These are phyloP conservation scores for Trifolium pratense DNA, from an alignment of 306 rosid species.

Conservation along the genomic window DNA sequence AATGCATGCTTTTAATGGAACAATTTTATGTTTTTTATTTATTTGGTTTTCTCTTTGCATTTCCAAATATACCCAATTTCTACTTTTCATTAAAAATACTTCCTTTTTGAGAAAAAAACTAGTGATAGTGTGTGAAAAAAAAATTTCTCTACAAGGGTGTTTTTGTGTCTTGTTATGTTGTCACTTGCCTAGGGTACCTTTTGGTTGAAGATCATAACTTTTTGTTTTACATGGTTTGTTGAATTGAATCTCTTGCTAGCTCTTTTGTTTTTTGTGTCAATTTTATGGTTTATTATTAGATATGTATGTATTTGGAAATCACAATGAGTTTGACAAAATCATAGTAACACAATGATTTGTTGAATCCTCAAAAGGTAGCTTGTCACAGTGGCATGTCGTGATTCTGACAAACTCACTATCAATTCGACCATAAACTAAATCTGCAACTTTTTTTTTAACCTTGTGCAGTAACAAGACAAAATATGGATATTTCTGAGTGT, in stretches of 20 bases:
- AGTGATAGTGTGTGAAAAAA: background rate
- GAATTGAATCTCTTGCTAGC: background rate
- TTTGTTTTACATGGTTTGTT: background rate
- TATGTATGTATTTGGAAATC: background rate
- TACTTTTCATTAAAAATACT: conserved; percentile 1
- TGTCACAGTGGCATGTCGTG: too few species aligned
- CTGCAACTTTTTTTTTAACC: too few species aligned
- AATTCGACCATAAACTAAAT: too few species aligned
- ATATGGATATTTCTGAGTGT: conserved; percentile 70
- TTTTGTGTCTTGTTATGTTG: background rate
- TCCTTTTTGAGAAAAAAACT: conserved; percentile 18
- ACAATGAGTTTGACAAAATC: background rate
- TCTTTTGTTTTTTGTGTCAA: background rate
- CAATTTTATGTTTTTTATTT: background rate
- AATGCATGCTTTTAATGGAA: background rate
- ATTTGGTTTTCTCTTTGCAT: conserved; percentile 5
- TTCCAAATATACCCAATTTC: conserved; percentile 21
- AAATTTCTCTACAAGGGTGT: background rate
- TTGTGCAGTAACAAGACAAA: conserved; percentile 48
- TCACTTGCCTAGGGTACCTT: background rate
- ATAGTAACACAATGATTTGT: too few species aligned
- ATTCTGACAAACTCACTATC: background rate
- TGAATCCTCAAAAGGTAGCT: too few species aligned
- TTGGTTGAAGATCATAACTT: conserved; percentile 10
- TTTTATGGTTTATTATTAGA: background rate